phyloP scores from a whole-genome alignment of 805 yeast species.

The Metschnikowia noctiluminum region DNA sequence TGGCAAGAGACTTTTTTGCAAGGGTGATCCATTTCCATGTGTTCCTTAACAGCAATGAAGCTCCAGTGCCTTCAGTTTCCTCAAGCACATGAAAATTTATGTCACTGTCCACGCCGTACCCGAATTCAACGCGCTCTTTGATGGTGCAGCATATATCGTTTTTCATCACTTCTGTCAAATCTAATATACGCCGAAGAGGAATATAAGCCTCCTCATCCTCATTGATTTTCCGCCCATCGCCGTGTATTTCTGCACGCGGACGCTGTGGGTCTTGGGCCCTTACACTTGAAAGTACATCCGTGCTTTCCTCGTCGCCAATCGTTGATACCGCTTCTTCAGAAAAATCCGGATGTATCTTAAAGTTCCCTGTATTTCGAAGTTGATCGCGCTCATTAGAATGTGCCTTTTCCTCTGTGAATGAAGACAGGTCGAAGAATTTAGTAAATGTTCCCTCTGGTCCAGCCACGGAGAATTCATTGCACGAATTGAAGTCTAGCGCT shows the following conservation, averaged over 20 bases:
- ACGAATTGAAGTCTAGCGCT: slow-evolving; percentile 61
- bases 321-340: slow-evolving; percentile 28
- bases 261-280: neutral
- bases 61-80: slow-evolving; percentile 46
- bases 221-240: slow-evolving; percentile 1
- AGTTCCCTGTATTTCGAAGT: neutral
- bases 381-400: slow-evolving; percentile 1
- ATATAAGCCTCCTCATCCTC: slow-evolving; percentile 23
- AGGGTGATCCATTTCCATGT: slow-evolving; percentile 92
- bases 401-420: slow-evolving; percentile 1
- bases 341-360: slow-evolving; percentile 9
- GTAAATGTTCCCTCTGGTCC: slow-evolving; percentile 57
- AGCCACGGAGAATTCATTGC: slow-evolving; percentile 59
- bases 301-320: slow-evolving; percentile 29
- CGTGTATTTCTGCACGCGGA: neutral
- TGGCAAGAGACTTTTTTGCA: slow-evolving; percentile 60
- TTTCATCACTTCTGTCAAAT: slow-evolving; percentile 45
- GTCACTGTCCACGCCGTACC: slow-evolving; percentile 69
- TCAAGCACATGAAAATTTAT: slow-evolving; percentile 60
- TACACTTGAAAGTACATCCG: slow-evolving; percentile 11
- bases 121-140: slow-evolving; percentile 64
- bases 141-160: slow-evolving; percentile 76
- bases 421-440: slow-evolving; percentile 33
- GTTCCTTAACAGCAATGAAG: slow-evolving; percentile 54
- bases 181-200: slow-evolving; percentile 30